Evolutionary conservation across 306 rosid genomes (phyloP).

Genomic region (Cercis canadensis): DNA sequence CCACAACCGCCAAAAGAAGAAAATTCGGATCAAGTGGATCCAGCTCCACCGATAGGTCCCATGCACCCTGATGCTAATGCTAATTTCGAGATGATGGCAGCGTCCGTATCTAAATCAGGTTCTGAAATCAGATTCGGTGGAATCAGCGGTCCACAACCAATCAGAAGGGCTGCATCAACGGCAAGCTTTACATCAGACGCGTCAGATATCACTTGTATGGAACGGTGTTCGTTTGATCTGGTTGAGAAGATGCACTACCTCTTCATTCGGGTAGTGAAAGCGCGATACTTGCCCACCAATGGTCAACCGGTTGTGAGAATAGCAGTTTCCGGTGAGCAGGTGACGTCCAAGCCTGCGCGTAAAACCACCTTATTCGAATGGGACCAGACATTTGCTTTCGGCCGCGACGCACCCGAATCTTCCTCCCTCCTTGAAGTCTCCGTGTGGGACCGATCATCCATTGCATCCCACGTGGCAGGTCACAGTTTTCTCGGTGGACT

Average conservation of each 20-base stretch:
- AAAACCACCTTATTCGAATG: conserved; percentile 70
- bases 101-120: conserved; percentile 34
- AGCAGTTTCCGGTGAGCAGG: conserved; percentile 51
- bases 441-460: conserved; percentile 61
- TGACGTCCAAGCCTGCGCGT: conserved; percentile 61
- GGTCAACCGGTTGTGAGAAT: conserved; percentile 63
- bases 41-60: conserved; percentile 1
- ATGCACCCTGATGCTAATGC: conserved; percentile 18
- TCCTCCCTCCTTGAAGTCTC: conserved; percentile 72
- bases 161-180: conserved; percentile 40
- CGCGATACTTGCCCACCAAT: conserved; percentile 61
- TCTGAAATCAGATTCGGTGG: conserved; percentile 52
- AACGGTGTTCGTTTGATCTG: conserved; percentile 75
- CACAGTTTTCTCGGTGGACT: conserved; percentile 67
- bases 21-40: conserved; percentile 24
- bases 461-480: no score
- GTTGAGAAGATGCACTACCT: conserved; percentile 94
- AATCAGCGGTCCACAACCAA: conserved; percentile 56
- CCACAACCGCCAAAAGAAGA: conserved; percentile 4
- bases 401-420: conserved; percentile 65
- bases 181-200: conserved; percentile 48
- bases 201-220: conserved; percentile 48
- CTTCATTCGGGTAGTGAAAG: conserved; percentile 77
- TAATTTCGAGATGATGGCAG: conserved; percentile 32
- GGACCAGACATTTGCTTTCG: conserved; percentile 92